Percentiles rank a stretch among this genome's conserved stretches.
Evolutionary conservation across 352 stramenopile species (phyloP).

Genomic region (Phytophthora pini): DNA sequence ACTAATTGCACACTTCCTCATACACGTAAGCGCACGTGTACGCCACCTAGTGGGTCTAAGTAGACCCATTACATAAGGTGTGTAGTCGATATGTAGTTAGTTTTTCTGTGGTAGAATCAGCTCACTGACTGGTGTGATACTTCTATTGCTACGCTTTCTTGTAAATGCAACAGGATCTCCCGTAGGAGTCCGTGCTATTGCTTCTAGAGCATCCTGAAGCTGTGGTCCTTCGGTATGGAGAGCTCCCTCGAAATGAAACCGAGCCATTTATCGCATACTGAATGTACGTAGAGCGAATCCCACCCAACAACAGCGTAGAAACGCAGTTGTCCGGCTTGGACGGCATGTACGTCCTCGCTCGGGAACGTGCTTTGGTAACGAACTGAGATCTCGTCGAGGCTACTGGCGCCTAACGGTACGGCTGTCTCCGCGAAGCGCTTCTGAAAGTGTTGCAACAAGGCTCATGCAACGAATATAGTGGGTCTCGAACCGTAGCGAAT

Average conservation of each 20-base stretch:
- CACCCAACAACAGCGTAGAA: constrained; percentile 10
- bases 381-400: constrained; percentile 4
- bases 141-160: no score
- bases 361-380: not conserved
- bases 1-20: no score
- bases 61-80: no score
- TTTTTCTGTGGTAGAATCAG: no score
- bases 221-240: no score
- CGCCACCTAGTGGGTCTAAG: no score
- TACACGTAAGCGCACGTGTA: no score
- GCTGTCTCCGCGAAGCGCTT: constrained; percentile 1
- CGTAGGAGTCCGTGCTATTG: no score
- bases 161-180: no score
- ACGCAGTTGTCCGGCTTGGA: constrained; percentile 4
- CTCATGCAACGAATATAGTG: constrained; percentile 3
- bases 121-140: no score
- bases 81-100: no score
- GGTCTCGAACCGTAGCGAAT: not conserved
- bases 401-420: not conserved
- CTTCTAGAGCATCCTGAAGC: no score
- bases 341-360: constrained; percentile 2
- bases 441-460: not conserved
- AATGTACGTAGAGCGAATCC: not conserved
- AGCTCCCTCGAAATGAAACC: not conserved
- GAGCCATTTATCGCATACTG: constrained; percentile 16